A percentile compares a stretch with the other conserved stretches of the same genome.
phyloP scores from a whole-genome alignment of 352 stramenopile genomes.

The Phytophthora hybrid region DNA sequence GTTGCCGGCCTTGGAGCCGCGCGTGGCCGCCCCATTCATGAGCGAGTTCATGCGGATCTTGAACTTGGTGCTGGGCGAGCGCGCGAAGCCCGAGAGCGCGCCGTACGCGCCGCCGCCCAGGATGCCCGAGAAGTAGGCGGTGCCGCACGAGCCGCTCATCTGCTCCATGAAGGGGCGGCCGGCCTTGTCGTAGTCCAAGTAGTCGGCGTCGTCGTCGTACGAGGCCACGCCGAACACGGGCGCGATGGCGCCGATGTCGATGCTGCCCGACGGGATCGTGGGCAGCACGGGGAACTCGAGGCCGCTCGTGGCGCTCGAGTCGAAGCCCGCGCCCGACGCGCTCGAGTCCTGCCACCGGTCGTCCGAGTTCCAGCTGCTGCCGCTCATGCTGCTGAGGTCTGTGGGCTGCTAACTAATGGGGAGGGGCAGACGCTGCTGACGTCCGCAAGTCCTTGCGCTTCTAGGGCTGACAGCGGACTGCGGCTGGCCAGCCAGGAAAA shows the following conservation, averaged over 20 bases:
- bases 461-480: conserved; percentile 19
- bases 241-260: conserved; percentile 86
- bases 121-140: conserved; percentile 88
- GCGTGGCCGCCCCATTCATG: conserved; percentile 85
- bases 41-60: conserved; percentile 91
- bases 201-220: conserved; percentile 85
- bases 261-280: conserved; percentile 76
- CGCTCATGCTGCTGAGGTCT: conserved; percentile 43
- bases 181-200: conserved; percentile 88
- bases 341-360: conserved; percentile 80
- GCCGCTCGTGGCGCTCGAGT: conserved; percentile 52
- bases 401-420: not conserved
- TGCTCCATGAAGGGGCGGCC: conserved; percentile 89
- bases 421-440: not conserved
- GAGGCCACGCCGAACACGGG: conserved; percentile 86
- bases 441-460: too few relatives aligned
- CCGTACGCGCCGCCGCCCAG: conserved; percentile 78
- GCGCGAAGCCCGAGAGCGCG: conserved; percentile 69
- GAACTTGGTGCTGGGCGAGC: conserved; percentile 86
- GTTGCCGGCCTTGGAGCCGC: conserved; percentile 88
- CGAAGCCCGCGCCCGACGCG: conserved; percentile 51
- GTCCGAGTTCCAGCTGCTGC: conserved; percentile 71
- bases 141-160: conserved; percentile 79
- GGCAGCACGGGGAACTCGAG: conserved; percentile 80
- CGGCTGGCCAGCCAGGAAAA: not conserved